A percentile compares a stretch with the other conserved stretches of the same genome.
Evolutionary conservation across 108 stramenopile genomes (phyloP).

Genomic region (Phaeodactylum tricornutum): DNA sequence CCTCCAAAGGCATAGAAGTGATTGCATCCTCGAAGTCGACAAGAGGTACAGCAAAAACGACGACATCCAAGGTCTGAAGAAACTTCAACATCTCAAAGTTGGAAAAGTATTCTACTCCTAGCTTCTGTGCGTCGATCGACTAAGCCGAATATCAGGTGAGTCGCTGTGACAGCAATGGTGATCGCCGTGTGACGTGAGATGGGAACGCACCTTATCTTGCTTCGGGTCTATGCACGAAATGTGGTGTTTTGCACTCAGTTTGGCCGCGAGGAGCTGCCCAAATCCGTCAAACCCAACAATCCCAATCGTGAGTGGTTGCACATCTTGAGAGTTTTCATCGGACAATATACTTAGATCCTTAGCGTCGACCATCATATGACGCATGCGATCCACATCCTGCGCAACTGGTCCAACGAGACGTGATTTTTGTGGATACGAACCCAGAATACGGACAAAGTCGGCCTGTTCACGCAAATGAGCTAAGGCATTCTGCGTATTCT

Average conservation of each 20-base stretch:
- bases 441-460: slow-evolving; percentile 77
- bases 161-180: neutral
- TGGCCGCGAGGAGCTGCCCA: slow-evolving; percentile 82
- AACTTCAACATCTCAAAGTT: slow-evolving; percentile 59
- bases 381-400: slow-evolving; percentile 59
- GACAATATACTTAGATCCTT: slow-evolving; percentile 24
- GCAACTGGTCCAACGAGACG: slow-evolving; percentile 73
- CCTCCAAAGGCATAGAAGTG: slow-evolving; percentile 36
- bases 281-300: slow-evolving; percentile 91
- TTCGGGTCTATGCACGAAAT: slow-evolving; percentile 64
- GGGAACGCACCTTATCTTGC: slow-evolving; percentile 30
- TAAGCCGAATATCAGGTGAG: too few relatives aligned
- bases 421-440: slow-evolving; percentile 78
- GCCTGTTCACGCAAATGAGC: slow-evolving; percentile 79
- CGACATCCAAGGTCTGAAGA: slow-evolving; percentile 59
- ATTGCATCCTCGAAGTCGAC: slow-evolving; percentile 70
- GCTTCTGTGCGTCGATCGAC: slow-evolving; percentile 60
- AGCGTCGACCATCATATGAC: slow-evolving; percentile 31
- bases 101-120: slow-evolving; percentile 62
- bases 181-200: too few relatives aligned
- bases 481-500: slow-evolving; percentile 71
- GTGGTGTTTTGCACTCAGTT: slow-evolving; percentile 43
- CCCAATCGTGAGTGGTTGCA: slow-evolving; percentile 77
- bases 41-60: slow-evolving; percentile 67
- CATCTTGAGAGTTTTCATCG: slow-evolving; percentile 39